Percentiles rank a stretch among this genome's conserved stretches.
These are phyloP conservation scores for Trichosanthes truncata DNA, from an alignment of 306 rosid species.

Conservation along the genomic window DNA sequence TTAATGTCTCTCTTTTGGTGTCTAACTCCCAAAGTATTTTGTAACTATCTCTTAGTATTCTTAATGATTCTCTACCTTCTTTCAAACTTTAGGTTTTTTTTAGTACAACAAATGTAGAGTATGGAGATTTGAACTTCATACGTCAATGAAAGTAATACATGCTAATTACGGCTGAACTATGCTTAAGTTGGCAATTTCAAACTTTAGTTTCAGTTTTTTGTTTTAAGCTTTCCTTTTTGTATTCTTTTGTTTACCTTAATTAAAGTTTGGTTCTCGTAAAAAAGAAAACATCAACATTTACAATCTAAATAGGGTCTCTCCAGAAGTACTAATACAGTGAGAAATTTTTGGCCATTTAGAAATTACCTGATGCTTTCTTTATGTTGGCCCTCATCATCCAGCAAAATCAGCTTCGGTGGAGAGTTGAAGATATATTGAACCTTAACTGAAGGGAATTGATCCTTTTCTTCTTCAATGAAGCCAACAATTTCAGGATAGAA, in stretches of 20 bases:
- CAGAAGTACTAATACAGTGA: not conserved
- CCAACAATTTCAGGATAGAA: slow-evolving; percentile 92
- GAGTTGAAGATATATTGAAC: slow-evolving; percentile 76
- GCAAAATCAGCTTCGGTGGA: slow-evolving; percentile 83
- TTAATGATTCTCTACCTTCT: not conserved
- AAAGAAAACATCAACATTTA: not conserved
- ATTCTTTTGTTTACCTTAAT: not conserved
- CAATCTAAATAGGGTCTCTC: not conserved
- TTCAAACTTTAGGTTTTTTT: not conserved
- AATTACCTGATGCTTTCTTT: slow-evolving; percentile 81
- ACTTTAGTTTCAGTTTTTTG: not conserved
- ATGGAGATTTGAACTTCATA: too few relatives aligned
- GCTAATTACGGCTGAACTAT: too few relatives aligned
- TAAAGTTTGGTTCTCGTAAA: not conserved
- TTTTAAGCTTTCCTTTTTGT: not conserved
- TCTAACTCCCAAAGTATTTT: not conserved
- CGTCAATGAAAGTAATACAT: too few relatives aligned
- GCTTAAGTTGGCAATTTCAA: not conserved
- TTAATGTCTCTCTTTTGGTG: not conserved
- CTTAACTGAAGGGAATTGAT: slow-evolving; percentile 58
- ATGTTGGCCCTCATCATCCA: slow-evolving; percentile 58
- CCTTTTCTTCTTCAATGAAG: slow-evolving; percentile 87
- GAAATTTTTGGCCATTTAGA: not conserved
- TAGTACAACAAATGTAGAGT: too few relatives aligned
- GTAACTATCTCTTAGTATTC: not conserved